phyloP scores from a whole-genome alignment of 2,329 filamentous ascomycete species.

The Aplosporella prunicola region DNA sequence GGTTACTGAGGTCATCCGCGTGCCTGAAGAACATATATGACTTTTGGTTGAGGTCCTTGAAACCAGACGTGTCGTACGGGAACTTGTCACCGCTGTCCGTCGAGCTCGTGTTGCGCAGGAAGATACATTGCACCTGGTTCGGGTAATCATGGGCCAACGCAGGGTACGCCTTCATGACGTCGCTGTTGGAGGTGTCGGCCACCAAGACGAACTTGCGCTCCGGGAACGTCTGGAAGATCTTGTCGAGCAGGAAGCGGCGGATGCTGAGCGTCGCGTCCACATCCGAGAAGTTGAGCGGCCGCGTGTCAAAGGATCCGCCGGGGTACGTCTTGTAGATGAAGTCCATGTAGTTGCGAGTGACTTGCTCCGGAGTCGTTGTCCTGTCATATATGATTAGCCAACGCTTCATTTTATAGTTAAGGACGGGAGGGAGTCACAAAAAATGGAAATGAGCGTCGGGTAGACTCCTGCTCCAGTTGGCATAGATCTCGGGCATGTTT shows the following conservation, averaged over 20 bases:
- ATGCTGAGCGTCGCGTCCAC: conserved; percentile 61
- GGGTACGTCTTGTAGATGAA: conserved; percentile 72
- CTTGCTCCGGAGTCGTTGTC: conserved; percentile 68
- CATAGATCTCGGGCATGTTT: conserved; percentile 72
- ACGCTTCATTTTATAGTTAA: no score
- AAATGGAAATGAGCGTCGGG: conserved; percentile 71
- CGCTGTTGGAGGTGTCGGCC: conserved; percentile 66
- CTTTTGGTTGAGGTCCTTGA: conserved; percentile 55
- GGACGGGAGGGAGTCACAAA: no score
- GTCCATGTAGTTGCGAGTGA: conserved; percentile 69
- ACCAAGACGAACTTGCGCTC: conserved; percentile 65
- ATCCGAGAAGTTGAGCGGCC: conserved; percentile 72
- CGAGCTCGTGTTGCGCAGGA: conserved; percentile 62
- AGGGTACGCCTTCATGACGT: conserved; percentile 60
- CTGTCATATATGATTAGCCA: no score
- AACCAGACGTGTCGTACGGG: conserved; percentile 65
- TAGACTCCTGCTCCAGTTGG: conserved; percentile 60
- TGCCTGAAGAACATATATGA: conserved; percentile 74
- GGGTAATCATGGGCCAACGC: conserved; percentile 57
- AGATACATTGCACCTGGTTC: conserved; percentile 66
- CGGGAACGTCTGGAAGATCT: conserved; percentile 67
- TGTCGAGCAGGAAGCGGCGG: conserved; percentile 58
- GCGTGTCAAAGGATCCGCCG: conserved; percentile 65
- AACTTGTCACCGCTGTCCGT: conserved; percentile 60
- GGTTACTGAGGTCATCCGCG: conserved; percentile 55